Conservation (phyloP, 1,139 yeast species). For the Candida buenavistaensis region DNA sequence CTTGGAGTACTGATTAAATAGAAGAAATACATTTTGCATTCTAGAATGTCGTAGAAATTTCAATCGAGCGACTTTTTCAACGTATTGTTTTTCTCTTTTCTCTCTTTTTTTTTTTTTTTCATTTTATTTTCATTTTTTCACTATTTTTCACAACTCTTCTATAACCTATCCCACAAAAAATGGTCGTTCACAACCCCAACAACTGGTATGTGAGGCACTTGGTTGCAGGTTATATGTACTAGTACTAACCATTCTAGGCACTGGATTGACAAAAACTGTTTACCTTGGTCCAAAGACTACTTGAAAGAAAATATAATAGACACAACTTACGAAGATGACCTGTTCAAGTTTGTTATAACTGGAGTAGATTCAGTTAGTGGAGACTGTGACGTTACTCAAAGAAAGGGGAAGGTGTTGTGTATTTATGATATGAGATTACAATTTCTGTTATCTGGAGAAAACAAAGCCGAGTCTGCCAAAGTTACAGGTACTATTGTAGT, state of each 20-base stretch:
- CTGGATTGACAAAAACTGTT: conserved; percentile 80
- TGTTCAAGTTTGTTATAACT: conserved; percentile 34
- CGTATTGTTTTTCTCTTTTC: neutral
- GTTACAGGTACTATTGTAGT: conserved; percentile 44
- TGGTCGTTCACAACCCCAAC: conserved; percentile 83
- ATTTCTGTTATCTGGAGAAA: conserved; percentile 40
- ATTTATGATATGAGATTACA: conserved; percentile 64
- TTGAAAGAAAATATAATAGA: conserved; percentile 45
- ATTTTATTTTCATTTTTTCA: conserved; percentile 1
- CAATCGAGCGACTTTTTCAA: neutral
- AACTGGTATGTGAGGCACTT: conserved; percentile 58
- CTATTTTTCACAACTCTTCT: neutral
- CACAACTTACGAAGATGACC: conserved; percentile 35
- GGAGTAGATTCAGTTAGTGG: conserved; percentile 54
- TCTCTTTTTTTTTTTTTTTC: conserved; percentile 6
- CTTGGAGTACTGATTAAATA: conserved; percentile 19
- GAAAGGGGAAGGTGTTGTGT: conserved; percentile 78
- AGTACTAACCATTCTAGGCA: conserved; percentile 50
- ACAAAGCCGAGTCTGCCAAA: conserved; percentile 19
- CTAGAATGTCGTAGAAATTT: conserved; percentile 9
- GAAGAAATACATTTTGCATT: neutral
- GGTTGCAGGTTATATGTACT: neutral
- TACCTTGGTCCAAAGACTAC: conserved; percentile 71
- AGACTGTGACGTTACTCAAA: conserved; percentile 78
- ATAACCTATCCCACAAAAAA: conserved; percentile 17